Evolutionary conservation across 2,329 filamentous ascomycete species (phyloP), one percentile per base, ranked within the genome.

Genomic region (Exserohilum rostratum): DNA sequence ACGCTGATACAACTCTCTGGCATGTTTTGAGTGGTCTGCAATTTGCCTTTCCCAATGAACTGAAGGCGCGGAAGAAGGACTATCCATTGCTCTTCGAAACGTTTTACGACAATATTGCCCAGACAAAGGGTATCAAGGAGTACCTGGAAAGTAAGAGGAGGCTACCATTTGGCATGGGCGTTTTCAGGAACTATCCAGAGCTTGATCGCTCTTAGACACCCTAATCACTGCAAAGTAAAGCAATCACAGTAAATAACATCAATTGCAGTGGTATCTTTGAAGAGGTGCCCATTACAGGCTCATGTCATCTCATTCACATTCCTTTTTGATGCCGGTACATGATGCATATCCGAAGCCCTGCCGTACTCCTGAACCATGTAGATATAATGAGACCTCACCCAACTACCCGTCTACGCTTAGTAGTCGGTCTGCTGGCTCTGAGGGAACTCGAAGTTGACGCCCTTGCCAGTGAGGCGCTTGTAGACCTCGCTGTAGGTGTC

Each of bases 401-500:
- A 67, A 58, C 63, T 31, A 45, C 30, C 40, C 47, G 17, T 37
- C 30, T 42, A 46, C 66, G 75, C 84, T 84, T 95, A 96, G 83
- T 90, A 96, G 78, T 96, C 93, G 71, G 86, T 74, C 76, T 83
- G 80, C 76, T 84, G 84, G 78, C 85, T 85, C 85, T 96, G 90
- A 75, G 95, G 95, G 88, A 99, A 99, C 88, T 99, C 95, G 79
- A 99, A 99, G 82, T 88, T 87, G 79, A 98, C 95, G 79, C 87
- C 87, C 83, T 96, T 95, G 82, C 95, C 95, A 64, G 95, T 99
- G 78, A 99, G 85, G 77, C 91, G 89, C 82, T 92, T 91, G 90
- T 99, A 99, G 79, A 99, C 95, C 88, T 99, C 95, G 68, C 91
- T 91, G 87, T 99, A 99, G 79, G 93, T 97, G 83, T 99, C 95